Evolutionary conservation across 2,329 filamentous ascomycete genomes (phyloP), one percentile per base, ranked within the genome.

Genomic region (Ceratocystis colombiana): DNA sequence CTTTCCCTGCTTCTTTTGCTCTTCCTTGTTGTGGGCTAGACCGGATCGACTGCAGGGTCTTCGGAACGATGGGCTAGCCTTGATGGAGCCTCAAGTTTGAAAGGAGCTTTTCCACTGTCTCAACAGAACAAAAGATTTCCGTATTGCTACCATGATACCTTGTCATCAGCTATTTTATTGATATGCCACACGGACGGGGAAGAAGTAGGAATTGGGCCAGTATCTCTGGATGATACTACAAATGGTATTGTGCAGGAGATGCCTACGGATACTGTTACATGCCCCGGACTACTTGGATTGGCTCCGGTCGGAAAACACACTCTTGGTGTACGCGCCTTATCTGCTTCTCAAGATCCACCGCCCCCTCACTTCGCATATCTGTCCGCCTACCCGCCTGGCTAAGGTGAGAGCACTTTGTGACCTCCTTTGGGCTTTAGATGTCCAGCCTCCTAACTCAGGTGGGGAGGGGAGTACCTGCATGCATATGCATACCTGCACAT

Each of bases 401-500:
- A 53, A 57, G 22, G 12, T 4, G 30, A 57, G 53, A 6, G 53
- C 20, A 57, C 53, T 28, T 57, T 57, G 46, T 59, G 12, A 20
- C 30, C 28, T 59, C 55, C 28, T 37, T 59, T 59, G 25, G 15
- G 25, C 33, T 28, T 20, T 3, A 5, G 15, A 20, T 10, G 55
- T 28, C 55, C 55, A 59, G 33, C 55, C 55, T 20, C 28, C 55
- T 10, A 59, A 37, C 28, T 37, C 7, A 59, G 12, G 17, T 30
- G 17, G 33, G 17, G 15, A 28, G 17, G 33, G 17, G 15, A 28
- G 59, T 62, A 62, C 59, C 33, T 44, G 41, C 59, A 62, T 62
- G 59, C 41, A 62, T 62, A 45, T 62, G 41, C 59, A 62, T 62
- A 59, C 48, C 22, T 53, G 48, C 15, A 61, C 33, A 45, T 44